Base-by-base conservation (phyloP, 371 early-diverging fungal genomes). In the Mortierella sp. region DNA sequence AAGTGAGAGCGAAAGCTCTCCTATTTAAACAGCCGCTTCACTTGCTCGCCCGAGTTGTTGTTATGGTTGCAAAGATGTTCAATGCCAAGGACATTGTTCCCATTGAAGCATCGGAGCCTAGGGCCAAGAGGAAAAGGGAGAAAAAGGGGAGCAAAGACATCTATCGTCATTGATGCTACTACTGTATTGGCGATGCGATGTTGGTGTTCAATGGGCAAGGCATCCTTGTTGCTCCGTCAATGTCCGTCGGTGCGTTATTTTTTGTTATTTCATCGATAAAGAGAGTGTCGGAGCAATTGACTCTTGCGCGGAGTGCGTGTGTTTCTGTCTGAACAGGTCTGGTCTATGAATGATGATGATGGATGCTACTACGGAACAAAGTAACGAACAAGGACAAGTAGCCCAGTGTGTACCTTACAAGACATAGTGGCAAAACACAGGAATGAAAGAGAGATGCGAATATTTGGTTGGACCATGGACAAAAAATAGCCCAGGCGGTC, bases 151-250 rank as follows among this genome's bases (percentile, higher is more conserved):
- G n/a, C n/a, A n/a, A n/a, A n/a, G n/a, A 28, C 59, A 59, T 59
- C 59, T 59, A 59, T 57, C 57, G 57, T 59, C 59, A 59, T 31
- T 59, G 59, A 59, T 59, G 59, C 59, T 16, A 13, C 59, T 59
- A 59, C 31, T 59, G 16, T 26, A 59, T 31, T 31, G 34, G 4
- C 59, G 31, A 59, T 59, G 59, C 16, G 59, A 55, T 28, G 57
- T 40, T 40, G 43, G 4, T 40, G 43, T 2, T 2, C 59, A 26
- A 59, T 55, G 57, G 55, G 9, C 26, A 24, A 54, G n/a, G n/a
- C 55, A 24, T 11, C 28, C 0, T 3, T 14, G 26, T 13, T 26
- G 28, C 26, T 43, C 48, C 48, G 48, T 46, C 48, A 46, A 46
- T 34, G 34, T 61, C 37, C 34, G 10, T 28, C 34, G 28, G 34